Evolutionary conservation across 2,329 filamentous ascomycete species (phyloP).

Genomic region (Fusarium agapanthi): DNA sequence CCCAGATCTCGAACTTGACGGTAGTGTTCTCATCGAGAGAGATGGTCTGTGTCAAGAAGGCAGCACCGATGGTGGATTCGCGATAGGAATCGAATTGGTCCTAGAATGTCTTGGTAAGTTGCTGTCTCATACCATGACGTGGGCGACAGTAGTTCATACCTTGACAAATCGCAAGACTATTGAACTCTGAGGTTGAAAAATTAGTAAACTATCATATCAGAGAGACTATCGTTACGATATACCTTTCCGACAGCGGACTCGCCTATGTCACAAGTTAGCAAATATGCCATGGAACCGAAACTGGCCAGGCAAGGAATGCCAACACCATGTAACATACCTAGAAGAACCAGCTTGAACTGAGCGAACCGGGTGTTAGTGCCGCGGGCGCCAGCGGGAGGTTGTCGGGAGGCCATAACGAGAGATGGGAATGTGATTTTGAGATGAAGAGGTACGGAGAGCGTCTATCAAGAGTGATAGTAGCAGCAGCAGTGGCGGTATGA

Average conservation of each 20-base stretch:
- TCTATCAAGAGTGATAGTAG: constrained; percentile 17
- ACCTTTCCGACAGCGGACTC: constrained; percentile 99
- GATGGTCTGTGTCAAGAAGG: constrained; percentile 98
- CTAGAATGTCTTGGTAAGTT: constrained; percentile 55
- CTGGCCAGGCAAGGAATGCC: constrained; percentile 5
- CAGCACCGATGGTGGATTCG: constrained; percentile 97
- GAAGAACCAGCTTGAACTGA: constrained; percentile 97
- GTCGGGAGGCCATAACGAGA: constrained; percentile 82
- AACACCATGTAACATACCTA: constrained; percentile 70
- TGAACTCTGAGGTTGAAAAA: constrained; percentile 73
- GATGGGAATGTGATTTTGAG: constrained; percentile 40
- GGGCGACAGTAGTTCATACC: constrained; percentile 59
- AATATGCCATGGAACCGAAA: constrained; percentile 13
- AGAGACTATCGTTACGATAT: constrained; percentile 37
- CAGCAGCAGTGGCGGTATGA: constrained; percentile 38
- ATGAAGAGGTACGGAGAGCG: constrained; percentile 25
- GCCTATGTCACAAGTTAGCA: constrained; percentile 66
- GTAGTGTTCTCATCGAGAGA: constrained; percentile 97
- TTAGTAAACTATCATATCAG: constrained; percentile 29
- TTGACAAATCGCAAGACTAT: constrained; percentile 98
- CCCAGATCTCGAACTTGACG: constrained; percentile 99
- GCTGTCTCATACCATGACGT: not conserved
- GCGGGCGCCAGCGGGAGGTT: constrained; percentile 68
- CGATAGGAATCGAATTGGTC: constrained; percentile 99
- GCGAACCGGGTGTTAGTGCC: constrained; percentile 86